Evolutionary conservation across 148 eudicot species (phyloP).

Genomic region (Chenopodium berlandieri): DNA sequence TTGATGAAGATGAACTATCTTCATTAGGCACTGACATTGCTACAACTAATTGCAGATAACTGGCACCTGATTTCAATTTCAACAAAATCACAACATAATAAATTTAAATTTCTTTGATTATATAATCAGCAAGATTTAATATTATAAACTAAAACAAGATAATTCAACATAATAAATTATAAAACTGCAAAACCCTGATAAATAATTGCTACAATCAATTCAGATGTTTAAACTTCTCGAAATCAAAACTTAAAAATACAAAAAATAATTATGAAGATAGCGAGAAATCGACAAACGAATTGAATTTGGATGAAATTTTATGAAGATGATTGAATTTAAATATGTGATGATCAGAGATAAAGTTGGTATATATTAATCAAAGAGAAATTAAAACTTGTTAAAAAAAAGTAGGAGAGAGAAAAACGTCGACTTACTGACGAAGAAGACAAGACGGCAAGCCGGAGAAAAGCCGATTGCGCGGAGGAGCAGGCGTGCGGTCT

Average conservation of each 20-base stretch:
- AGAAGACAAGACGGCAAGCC: background rate
- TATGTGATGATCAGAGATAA: too few species aligned
- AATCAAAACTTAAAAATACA: too few species aligned
- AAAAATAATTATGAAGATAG: too few species aligned
- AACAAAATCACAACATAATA: background rate
- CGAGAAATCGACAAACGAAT: background rate
- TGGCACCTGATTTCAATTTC: conserved; percentile 6
- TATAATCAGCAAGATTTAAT: background rate
- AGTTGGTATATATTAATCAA: background rate
- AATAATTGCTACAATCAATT: background rate
- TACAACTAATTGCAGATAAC: conserved; percentile 2
- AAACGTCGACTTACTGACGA: background rate
- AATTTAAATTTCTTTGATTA: background rate
- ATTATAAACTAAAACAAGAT: background rate
- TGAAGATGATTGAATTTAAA: too few species aligned
- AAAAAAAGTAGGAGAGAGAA: background rate
- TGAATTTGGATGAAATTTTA: too few species aligned
- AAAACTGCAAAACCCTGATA: too few species aligned
- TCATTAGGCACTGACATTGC: conserved; percentile 23
- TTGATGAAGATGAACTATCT: conserved; percentile 20
- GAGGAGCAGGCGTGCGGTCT: too few species aligned
- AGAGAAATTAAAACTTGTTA: too few species aligned
- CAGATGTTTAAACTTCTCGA: too few species aligned
- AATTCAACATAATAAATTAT: background rate
- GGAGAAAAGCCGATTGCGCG: background rate